Evolutionary conservation across 805 yeast genomes (phyloP).

Genomic region (Sugiyamaella lignohabitans): DNA sequence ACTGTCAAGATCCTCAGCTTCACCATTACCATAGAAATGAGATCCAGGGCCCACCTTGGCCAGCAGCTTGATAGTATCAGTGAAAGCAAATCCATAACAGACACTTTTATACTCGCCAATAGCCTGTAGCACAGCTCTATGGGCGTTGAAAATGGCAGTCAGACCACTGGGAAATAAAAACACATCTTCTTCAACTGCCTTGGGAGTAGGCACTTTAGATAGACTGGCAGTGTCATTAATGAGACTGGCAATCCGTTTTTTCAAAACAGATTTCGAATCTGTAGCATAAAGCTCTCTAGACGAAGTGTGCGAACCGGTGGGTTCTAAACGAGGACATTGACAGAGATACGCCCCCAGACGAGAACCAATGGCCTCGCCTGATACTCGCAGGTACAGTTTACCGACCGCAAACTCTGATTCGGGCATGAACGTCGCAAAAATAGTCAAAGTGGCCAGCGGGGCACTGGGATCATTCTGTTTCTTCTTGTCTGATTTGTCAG

Average conservation of each 20-base stretch:
- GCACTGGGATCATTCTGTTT: no score
- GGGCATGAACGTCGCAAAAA: background rate
- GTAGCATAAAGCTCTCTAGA: background rate
- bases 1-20: slow-evolving; percentile 53
- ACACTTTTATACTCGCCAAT: slow-evolving; percentile 53
- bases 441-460: background rate
- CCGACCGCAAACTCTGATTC: background rate
- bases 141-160: slow-evolving; percentile 84
- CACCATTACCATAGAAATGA: slow-evolving; percentile 79
- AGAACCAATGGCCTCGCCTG: background rate
- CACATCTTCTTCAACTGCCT: slow-evolving; percentile 48
- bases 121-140: slow-evolving; percentile 35
- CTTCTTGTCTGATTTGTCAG: no score
- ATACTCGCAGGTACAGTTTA: background rate
- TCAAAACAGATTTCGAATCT: background rate
- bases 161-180: slow-evolving; percentile 85
- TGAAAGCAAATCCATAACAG: slow-evolving; percentile 94
- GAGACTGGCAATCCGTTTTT: background rate
- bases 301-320: background rate
- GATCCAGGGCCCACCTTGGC: slow-evolving; percentile 90
- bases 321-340: background rate
- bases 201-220: background rate
- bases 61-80: slow-evolving; percentile 80
- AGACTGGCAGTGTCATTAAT: background rate
- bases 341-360: background rate